A percentile compares a stretch with the other conserved stretches of the same genome.
Conservation (phyloP, 768 basidiomycete species). For the Mycena vitilis region DNA sequence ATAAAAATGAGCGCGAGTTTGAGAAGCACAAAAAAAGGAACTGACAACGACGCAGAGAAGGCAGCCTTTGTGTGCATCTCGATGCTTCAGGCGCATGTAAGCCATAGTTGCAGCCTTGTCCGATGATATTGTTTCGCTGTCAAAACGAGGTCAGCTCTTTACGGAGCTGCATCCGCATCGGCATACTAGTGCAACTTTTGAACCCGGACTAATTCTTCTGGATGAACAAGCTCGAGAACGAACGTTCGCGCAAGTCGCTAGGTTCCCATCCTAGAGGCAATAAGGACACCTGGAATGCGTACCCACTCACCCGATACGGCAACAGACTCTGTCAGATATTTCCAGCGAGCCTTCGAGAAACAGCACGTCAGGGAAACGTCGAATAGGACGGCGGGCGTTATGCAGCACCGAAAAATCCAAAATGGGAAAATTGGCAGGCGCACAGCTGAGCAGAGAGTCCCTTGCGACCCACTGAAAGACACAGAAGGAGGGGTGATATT, state of each 20-base stretch:
- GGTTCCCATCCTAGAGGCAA: slow-evolving; percentile 73
- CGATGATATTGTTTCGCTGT: slow-evolving; percentile 77
- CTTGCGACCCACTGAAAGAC: slow-evolving; percentile 74
- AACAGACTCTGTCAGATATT: slow-evolving; percentile 75
- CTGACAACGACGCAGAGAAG: slow-evolving; percentile 80
- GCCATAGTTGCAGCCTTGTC: slow-evolving; percentile 86
- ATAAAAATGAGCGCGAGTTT: slow-evolving; percentile 13
- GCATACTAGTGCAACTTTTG: slow-evolving; percentile 76
- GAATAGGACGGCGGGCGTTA: slow-evolving; percentile 59
- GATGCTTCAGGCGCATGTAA: slow-evolving; percentile 84
- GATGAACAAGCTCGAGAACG: slow-evolving; percentile 84
- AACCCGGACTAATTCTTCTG: slow-evolving; percentile 77
- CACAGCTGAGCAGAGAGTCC: slow-evolving; percentile 1
- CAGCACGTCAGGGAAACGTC: slow-evolving; percentile 9
- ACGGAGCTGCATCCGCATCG: neutral
- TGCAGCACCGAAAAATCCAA: slow-evolving; percentile 73
- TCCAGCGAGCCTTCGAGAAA: slow-evolving; percentile 67
- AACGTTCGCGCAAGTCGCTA: slow-evolving; percentile 72
- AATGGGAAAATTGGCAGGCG: slow-evolving; percentile 48
- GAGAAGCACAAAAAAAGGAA: slow-evolving; percentile 36
- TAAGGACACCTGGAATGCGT: neutral
- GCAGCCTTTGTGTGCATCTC: slow-evolving; percentile 81
- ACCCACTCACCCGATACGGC: slow-evolving; percentile 65
- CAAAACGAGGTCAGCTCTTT: slow-evolving; percentile 11
- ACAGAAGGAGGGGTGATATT: slow-evolving; percentile 67